Evolutionary conservation across 169 alveolate genomes (phyloP), one percentile per base, ranked within the genome.

Genomic region (Neospora caninum): DNA sequence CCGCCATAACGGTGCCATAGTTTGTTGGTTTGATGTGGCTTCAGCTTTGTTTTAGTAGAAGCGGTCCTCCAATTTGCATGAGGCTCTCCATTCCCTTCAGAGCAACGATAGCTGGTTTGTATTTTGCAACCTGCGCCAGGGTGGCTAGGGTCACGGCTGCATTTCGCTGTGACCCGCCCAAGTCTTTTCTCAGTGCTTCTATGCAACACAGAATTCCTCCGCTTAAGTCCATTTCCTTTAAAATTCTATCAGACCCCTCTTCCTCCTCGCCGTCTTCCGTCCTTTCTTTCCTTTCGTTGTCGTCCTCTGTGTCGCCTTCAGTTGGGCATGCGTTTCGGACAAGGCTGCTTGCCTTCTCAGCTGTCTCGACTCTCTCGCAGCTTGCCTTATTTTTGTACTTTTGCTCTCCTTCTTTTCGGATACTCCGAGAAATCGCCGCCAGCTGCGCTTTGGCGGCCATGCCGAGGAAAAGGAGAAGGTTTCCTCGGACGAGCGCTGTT

Each of bases 61-160:
- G 89, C 1, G 89, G 89, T 18, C 20, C 89, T 9, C 41, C 89
- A 22, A 82, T 82, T 41, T 82, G 89, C 89, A 82, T 82, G 64
- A 82, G 89, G 89, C 89, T 82, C 36, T 82, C 89, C 69, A 82
- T 41, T 9, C 89, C 89, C 38, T 41, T 36, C 6, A 82, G 89
- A 22, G 89, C 89, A 18, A 41, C 38, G 41, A 82, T 82, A 22
- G 53, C 54, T 36, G 69, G 69, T 31, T 42, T 38, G 89, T 82
- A 82, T 49, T 82, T 82, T 2, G 89, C 41, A 31, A 82, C 25
- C 41, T 42, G 89, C 64, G 89, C 89, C 31, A 82, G 67, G 34
- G 89, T n/a, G 31, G 89, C 89, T 20, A 82, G 89, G 7, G 89
- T 42, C 34, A 82, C 67, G 39, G 89, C 89, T 29, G 89, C 89